These are phyloP conservation scores for Oidiodendron maius DNA, from an alignment of 495 filamentous ascomycete genomes.

Conservation along the genomic window DNA sequence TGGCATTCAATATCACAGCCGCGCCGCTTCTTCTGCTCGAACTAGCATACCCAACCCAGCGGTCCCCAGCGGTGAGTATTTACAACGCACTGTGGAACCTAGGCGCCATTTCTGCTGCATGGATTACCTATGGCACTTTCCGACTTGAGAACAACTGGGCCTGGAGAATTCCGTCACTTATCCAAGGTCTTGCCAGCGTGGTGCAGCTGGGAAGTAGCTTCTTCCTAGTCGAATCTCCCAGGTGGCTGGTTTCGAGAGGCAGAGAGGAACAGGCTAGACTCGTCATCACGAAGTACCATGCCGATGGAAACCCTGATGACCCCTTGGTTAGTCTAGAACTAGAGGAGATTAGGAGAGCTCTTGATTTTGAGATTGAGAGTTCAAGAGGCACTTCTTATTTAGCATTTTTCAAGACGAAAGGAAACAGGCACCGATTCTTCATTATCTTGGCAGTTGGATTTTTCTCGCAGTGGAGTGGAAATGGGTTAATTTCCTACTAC, in stretches of 20 bases:
- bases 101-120: slow-evolving; percentile 35
- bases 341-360: slow-evolving; percentile 36
- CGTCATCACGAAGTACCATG: slow-evolving; percentile 52
- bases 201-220: slow-evolving; percentile 44
- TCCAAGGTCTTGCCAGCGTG: slow-evolving; percentile 42
- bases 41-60: slow-evolving; percentile 7
- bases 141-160: slow-evolving; percentile 38
- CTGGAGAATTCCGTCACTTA: slow-evolving; percentile 46
- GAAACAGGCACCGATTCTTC: slow-evolving; percentile 57
- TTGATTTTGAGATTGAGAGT: slow-evolving; percentile 9
- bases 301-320: slow-evolving; percentile 47
- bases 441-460: slow-evolving; percentile 53
- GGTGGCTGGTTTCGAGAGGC: slow-evolving; percentile 60
- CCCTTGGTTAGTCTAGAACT: slow-evolving; percentile 53
- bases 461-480: slow-evolving; percentile 65
- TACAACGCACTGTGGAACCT: slow-evolving; percentile 4
- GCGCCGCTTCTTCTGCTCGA: slow-evolving; percentile 7
- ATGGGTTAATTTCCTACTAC: slow-evolving; percentile 62
- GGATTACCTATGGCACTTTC: slow-evolving; percentile 45
- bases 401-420: slow-evolving; percentile 61
- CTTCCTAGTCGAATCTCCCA: slow-evolving; percentile 52
- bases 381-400: slow-evolving; percentile 22
- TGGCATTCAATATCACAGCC: slow-evolving; percentile 4
- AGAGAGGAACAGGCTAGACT: slow-evolving; percentile 51
- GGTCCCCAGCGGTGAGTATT: slow-evolving; percentile 1